Evolutionary conservation across 169 alveolate species (phyloP).

Genomic region (Plasmodium billcollinsi): DNA sequence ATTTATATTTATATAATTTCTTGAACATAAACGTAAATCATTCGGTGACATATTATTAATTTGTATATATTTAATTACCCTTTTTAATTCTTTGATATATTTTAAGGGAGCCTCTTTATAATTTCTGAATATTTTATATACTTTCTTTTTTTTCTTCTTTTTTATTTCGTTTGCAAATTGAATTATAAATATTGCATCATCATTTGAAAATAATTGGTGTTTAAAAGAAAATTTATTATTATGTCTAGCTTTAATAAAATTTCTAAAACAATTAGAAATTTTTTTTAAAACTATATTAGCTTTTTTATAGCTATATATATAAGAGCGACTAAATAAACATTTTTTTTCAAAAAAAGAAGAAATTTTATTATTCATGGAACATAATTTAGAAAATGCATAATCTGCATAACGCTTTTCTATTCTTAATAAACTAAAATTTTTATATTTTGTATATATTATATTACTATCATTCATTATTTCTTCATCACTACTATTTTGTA

Average conservation of each 20-base stretch:
- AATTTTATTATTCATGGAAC: not conserved
- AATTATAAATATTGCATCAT: slow-evolving; percentile 31
- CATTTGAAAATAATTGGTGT: slow-evolving; percentile 31
- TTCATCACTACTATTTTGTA: slow-evolving; percentile 9
- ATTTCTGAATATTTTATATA: not conserved
- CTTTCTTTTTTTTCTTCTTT: slow-evolving; percentile 19
- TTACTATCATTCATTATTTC: not conserved
- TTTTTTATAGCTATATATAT: slow-evolving; percentile 33
- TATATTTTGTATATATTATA: slow-evolving; percentile 14
- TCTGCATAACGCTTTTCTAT: slow-evolving; percentile 23
- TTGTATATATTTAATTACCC: slow-evolving; percentile 33
- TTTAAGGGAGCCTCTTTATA: slow-evolving; percentile 18
- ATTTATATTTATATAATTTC: not conserved
- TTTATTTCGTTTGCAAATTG: not conserved
- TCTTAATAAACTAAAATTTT: slow-evolving; percentile 33
- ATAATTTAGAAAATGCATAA: not conserved
- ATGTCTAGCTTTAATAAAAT: slow-evolving; percentile 68
- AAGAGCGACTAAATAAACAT: too few species aligned
- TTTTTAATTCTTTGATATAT: slow-evolving; percentile 49
- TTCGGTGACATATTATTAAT: not conserved
- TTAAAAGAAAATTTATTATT: slow-evolving; percentile 22
- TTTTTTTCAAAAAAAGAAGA: too few species aligned
- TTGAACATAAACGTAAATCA: not conserved
- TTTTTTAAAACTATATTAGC: slow-evolving; percentile 42
- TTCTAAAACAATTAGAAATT: slow-evolving; percentile 26